Base-by-base conservation (phyloP, 2,329 filamentous ascomycete genomes). In the Drechslerella stenobrocha region DNA sequence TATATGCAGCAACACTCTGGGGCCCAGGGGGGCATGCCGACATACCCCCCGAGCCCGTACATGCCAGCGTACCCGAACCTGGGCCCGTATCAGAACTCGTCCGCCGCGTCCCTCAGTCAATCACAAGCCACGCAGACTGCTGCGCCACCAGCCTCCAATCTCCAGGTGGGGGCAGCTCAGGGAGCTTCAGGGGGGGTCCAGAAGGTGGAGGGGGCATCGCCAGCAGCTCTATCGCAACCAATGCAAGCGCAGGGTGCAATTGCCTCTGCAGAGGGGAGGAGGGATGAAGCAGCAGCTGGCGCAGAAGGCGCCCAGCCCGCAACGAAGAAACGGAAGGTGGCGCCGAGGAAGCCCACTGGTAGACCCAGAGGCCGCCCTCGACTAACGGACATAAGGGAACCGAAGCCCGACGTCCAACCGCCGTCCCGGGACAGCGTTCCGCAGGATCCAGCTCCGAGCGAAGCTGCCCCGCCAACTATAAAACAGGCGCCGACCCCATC, bases 401-500 rank as follows among this genome's bases (percentile, higher is more conserved):
- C 55, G 55, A 67, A 60, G 55, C 37, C 63, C 50, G 63, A 67
- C n/a, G 28, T 7, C 7, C 48, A 60, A 45, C 63, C 63, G 55
- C 46, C 63, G 42, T 52, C 63, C 46, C 63, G 55, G 55, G 63
- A 67, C 45, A 46, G 53, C 37, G 55, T 60, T 40, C 63, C 63
- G 63, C 63, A 67, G 63, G 63, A 67, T 67, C 63, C 63, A 67
- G 51, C 50, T 55, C 42, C 50, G 15, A 20, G 48, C 45, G 63
- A 67, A 46, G 20, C 24, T 26, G 42, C 40, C 32, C 32, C 50
- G 22, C 50, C 37, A 28, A 15, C 55, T 67, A 67, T 67, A 67
- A 67, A 67, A 67, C 63, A 67, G 45, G 63, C 63, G 4, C 63
- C 55, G 4, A 67, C 63, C 50, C 63, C 63, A 15, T 67, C 63